Evolutionary conservation across 2,329 filamentous ascomycete genomes (phyloP).

Genomic region (Helotiales sp.): DNA sequence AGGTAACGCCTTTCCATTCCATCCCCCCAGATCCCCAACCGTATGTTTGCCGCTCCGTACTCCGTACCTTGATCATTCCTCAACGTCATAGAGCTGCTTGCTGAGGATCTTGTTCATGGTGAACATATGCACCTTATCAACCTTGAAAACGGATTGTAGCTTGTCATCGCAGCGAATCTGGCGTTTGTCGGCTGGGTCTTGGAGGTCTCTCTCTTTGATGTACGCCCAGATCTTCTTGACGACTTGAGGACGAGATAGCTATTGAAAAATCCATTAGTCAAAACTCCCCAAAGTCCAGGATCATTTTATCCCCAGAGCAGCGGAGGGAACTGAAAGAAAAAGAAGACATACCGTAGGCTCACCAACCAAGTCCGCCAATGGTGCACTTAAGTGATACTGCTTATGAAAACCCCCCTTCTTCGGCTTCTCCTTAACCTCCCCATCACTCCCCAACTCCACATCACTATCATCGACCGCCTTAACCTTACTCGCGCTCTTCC

Average conservation of each 20-base stretch:
- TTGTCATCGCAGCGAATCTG: conserved; percentile 92
- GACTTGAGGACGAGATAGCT: conserved; percentile 92
- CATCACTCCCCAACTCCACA: conserved; percentile 64
- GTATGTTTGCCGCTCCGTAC: background rate
- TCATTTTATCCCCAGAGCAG: too few relatives aligned
- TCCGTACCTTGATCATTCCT: conserved; percentile 54
- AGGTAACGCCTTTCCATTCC: conserved; percentile 10
- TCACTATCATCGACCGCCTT: conserved; percentile 82
- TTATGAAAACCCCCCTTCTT: conserved; percentile 93
- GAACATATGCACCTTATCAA: conserved; percentile 95
- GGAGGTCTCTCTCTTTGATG: conserved; percentile 85
- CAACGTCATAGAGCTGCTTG: conserved; percentile 84
- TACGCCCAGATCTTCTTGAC: conserved; percentile 97
- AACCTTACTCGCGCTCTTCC: conserved; percentile 75
- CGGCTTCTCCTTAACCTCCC: conserved; percentile 62
- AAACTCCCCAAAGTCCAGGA: background rate
- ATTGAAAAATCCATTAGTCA: conserved; percentile 11
- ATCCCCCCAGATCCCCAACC: background rate
- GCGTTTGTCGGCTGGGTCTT: conserved; percentile 89
- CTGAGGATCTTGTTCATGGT: conserved; percentile 98
- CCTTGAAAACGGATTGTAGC: conserved; percentile 91
- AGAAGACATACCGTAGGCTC: conserved; percentile 63
- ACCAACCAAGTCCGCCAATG: conserved; percentile 72
- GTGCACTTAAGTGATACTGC: conserved; percentile 74
- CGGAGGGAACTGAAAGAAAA: too few relatives aligned